A percentile compares a stretch with the other conserved stretches of the same genome.
These are phyloP conservation scores for Coleophoma cylindrospora DNA, from an alignment of 2,329 filamentous ascomycete genomes.

Conservation along the genomic window DNA sequence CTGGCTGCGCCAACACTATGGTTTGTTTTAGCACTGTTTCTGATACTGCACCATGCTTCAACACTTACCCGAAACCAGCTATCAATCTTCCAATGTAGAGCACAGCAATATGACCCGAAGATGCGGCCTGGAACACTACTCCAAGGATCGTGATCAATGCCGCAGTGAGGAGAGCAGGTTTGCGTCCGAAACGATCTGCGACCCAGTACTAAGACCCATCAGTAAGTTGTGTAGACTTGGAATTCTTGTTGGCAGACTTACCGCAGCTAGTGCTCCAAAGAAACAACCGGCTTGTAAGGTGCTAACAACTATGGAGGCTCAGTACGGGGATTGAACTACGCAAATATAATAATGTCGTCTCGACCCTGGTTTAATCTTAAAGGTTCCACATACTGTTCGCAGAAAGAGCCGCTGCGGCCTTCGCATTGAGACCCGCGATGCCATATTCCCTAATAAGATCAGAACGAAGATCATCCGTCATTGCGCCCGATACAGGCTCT, in stretches of 20 bases:
- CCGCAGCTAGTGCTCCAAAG: constrained; percentile 51
- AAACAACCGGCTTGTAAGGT: constrained; percentile 67
- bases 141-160: constrained; percentile 55
- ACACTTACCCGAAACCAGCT: constrained; percentile 34
- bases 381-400: constrained; percentile 37
- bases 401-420: constrained; percentile 45
- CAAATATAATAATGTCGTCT: not conserved
- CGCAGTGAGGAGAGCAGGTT: constrained; percentile 43
- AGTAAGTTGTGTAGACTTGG: not conserved
- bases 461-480: constrained; percentile 35
- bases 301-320: constrained; percentile 48
- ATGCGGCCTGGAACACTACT: constrained; percentile 58
- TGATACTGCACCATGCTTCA: not conserved
- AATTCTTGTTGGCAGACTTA: constrained; percentile 10
- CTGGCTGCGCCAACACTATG: constrained; percentile 40
- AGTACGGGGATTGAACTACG: not conserved
- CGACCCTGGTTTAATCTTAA: not conserved
- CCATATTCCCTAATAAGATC: constrained; percentile 31
- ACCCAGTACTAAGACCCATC: constrained; percentile 15
- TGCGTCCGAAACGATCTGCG: constrained; percentile 27
- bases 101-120: constrained; percentile 51
- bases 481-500: constrained; percentile 7
- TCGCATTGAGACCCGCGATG: constrained; percentile 24
- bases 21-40: not conserved
- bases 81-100: constrained; percentile 63